These are phyloP conservation scores for Dentipellis sp. DNA, from an alignment of 768 basidiomycete genomes.

Conservation along the genomic window DNA sequence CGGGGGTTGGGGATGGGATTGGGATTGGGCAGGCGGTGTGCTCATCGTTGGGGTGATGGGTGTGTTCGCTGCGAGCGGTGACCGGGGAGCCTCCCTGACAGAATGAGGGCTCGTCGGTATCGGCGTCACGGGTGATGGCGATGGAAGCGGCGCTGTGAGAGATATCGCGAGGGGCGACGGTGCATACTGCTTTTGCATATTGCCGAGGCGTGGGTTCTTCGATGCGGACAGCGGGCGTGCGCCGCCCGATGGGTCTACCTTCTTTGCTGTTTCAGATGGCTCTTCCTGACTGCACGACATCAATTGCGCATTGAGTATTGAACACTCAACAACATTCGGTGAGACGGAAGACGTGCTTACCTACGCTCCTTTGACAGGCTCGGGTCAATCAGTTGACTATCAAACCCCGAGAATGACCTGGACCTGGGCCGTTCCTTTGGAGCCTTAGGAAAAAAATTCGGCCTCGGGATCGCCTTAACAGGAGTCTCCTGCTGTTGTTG, in stretches of 20 bases:
- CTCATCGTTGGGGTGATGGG: not conserved
- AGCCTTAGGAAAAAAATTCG: slow-evolving; percentile 56
- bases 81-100: not conserved
- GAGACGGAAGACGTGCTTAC: slow-evolving; percentile 9
- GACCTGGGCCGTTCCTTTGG: slow-evolving; percentile 46
- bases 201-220: no score
- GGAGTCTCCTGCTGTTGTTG: slow-evolving; percentile 1
- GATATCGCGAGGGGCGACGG: slow-evolving; percentile 14
- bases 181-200: slow-evolving; percentile 10
- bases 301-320: not conserved
- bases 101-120: not conserved
- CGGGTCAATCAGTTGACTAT: slow-evolving; percentile 25
- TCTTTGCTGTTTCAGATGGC: not conserved
- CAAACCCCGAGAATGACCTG: slow-evolving; percentile 70
- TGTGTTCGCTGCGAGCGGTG: not conserved
- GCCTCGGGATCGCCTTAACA: slow-evolving; percentile 31
- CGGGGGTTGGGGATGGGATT: not conserved
- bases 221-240: no score
- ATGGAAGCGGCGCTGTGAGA: not conserved
- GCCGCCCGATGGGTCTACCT: no score
- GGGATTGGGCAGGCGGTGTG: not conserved
- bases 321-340: no score
- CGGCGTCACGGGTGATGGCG: not conserved
- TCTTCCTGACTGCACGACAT: slow-evolving; percentile 1
- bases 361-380: slow-evolving; percentile 8